These are phyloP conservation scores for Russula abietina DNA, from an alignment of 768 basidiomycete species.

Conservation along the genomic window DNA sequence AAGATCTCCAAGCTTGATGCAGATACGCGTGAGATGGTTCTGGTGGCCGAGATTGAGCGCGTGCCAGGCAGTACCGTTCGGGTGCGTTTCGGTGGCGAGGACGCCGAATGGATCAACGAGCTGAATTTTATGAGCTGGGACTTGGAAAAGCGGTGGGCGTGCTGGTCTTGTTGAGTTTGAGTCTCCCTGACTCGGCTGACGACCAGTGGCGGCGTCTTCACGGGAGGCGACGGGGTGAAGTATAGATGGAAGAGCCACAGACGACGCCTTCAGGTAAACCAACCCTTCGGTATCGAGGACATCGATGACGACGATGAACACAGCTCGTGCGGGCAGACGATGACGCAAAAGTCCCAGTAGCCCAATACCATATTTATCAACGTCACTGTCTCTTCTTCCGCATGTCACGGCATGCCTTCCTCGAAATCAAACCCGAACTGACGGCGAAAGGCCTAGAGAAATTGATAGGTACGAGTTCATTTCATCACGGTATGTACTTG, in stretches of 20 bases:
- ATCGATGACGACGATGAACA: not conserved
- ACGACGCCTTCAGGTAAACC: not conserved
- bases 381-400: not conserved
- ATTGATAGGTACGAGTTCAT: not conserved
- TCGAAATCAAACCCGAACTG: not conserved
- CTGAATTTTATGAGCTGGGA: not conserved
- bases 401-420: not conserved
- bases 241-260: not conserved
- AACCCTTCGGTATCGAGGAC: not conserved
- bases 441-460: not conserved
- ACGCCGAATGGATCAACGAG: not conserved
- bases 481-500: not conserved
- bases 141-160: not conserved
- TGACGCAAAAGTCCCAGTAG: not conserved
- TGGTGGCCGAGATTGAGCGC: not conserved
- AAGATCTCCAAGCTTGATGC: not conserved
- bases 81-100: not conserved
- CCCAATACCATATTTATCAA: not conserved
- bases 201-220: not conserved
- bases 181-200: not conserved
- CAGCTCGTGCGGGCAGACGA: not conserved
- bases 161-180: not conserved
- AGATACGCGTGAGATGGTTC: not conserved
- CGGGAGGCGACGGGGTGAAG: not conserved
- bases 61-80: not conserved